These are phyloP conservation scores for Kazachstania taianensis DNA, from an alignment of 805 yeast genomes.

Conservation along the genomic window DNA sequence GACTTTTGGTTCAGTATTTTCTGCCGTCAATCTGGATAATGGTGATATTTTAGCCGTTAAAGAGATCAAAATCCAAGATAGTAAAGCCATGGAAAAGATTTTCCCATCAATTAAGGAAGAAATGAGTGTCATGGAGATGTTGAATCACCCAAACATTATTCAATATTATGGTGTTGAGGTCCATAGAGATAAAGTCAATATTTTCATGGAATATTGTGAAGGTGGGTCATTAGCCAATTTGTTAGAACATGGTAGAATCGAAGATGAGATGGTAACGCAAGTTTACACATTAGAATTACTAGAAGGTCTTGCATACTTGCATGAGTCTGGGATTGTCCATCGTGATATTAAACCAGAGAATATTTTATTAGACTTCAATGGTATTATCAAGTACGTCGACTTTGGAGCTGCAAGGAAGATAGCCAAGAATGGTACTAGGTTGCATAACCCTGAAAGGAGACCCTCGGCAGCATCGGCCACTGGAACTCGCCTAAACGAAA, in stretches of 20 bases:
- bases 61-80: conserved; percentile 84
- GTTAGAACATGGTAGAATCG: conserved; percentile 86
- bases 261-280: conserved; percentile 87
- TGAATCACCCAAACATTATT: conserved; percentile 92
- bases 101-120: conserved; percentile 90
- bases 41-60: conserved; percentile 97
- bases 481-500: conserved; percentile 19
- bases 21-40: conserved; percentile 85
- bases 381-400: conserved; percentile 90
- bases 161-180: conserved; percentile 97
- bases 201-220: conserved; percentile 96
- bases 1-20: conserved; percentile 87
- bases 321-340: conserved; percentile 89
- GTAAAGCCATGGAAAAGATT: conserved; percentile 72
- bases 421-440: conserved; percentile 45
- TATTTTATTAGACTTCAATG: conserved; percentile 79
- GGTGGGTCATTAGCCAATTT: conserved; percentile 85
- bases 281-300: conserved; percentile 85
- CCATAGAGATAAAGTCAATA: conserved; percentile 88
- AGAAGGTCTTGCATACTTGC: conserved; percentile 91
- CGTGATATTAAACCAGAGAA: conserved; percentile 96
- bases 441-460: conserved; percentile 1
- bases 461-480: not conserved
- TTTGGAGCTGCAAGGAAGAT: conserved; percentile 95
- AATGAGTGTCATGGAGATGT: conserved; percentile 91